Base-by-base conservation (phyloP, 345 rosid species). In the Hevea brasiliensis region DNA sequence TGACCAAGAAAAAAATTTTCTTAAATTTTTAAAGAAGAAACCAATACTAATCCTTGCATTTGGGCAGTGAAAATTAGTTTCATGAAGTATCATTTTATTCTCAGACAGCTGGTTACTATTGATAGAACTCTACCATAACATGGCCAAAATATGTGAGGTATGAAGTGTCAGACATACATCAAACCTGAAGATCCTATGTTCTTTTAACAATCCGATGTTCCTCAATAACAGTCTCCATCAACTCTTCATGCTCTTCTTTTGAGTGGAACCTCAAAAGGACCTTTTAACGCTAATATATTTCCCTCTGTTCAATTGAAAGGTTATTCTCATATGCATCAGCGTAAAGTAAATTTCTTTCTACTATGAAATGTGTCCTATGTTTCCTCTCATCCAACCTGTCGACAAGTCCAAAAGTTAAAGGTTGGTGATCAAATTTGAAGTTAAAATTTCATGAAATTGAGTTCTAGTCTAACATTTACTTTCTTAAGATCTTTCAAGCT, bases 301-400 rank as follows among this genome's bases (percentile, higher is more conserved):
- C 89, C 75, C 73, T 88, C 87, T 90, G 96, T 65, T 87, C 96
- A 13, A 84, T 77, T 42, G 90, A 84, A 68, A 92, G 93, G 76
- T 80, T 82, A 79, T 77, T 85, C 87, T 92, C 96, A 61, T 88
- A 87, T 70, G 88, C 83, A 67, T 90, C 89, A 24, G 90, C 85
- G 76, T 85, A 83, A 78, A 95, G 83, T 77, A 95, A 78, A 80
- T 92, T 91, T 80, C 98, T 87, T 72, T 92, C 98, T 72, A 95
- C 77, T 77, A 91, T 84, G 73, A 95, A 95, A 65, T 92, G 89
- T 79, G 91, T 95, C 78, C 96, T 87, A n/a, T 91, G 91, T 79
- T 92, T 91, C 87, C 99, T 91, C 87, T 95, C 99, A 73, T 92
- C 97, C 76, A 92, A 92, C 89, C 99, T 92, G 88, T 27, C 61